Conservation (phyloP, 306 rosid genomes). For the Crataegus laevigata region DNA sequence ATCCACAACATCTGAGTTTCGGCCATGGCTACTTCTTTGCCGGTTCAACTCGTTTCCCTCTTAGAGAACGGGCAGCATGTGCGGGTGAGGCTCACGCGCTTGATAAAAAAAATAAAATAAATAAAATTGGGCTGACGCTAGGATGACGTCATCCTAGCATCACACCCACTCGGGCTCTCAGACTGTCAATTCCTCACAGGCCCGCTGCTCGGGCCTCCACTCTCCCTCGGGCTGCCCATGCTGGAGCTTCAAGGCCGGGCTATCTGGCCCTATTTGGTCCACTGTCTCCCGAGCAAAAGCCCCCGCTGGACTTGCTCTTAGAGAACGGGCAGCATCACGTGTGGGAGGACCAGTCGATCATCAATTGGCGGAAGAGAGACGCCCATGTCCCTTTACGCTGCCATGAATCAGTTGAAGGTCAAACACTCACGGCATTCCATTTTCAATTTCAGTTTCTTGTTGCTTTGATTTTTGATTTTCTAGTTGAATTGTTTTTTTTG, state of each 20-base stretch:
- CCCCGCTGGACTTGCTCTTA: too few species aligned
- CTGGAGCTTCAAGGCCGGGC: too few species aligned
- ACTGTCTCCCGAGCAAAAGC: too few species aligned
- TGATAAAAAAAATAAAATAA: too few species aligned
- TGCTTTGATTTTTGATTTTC: background rate
- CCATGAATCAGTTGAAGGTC: constrained; percentile 94
- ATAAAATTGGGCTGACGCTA: too few species aligned
- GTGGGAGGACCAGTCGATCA: constrained; percentile 89
- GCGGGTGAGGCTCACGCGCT: too few species aligned
- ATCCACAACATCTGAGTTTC: background rate
- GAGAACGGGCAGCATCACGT: constrained; percentile 48
- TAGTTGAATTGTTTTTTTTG: background rate
- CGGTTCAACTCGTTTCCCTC: constrained; percentile 41
- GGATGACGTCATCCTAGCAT: too few species aligned
- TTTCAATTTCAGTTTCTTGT: background rate
- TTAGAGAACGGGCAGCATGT: constrained; percentile 41
- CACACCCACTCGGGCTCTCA: too few species aligned
- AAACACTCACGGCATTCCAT: background rate
- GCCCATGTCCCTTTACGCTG: constrained; percentile 75
- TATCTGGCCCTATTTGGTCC: too few species aligned
- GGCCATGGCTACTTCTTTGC: constrained; percentile 44
- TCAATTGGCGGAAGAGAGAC: constrained; percentile 90
- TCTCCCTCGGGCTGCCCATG: too few species aligned
- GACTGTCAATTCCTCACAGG: too few species aligned
- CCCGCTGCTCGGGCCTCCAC: too few species aligned